A percentile compares a stretch with the other conserved stretches of the same genome.
Conservation (phyloP, 805 yeast genomes). For the Spathaspora boniae region DNA sequence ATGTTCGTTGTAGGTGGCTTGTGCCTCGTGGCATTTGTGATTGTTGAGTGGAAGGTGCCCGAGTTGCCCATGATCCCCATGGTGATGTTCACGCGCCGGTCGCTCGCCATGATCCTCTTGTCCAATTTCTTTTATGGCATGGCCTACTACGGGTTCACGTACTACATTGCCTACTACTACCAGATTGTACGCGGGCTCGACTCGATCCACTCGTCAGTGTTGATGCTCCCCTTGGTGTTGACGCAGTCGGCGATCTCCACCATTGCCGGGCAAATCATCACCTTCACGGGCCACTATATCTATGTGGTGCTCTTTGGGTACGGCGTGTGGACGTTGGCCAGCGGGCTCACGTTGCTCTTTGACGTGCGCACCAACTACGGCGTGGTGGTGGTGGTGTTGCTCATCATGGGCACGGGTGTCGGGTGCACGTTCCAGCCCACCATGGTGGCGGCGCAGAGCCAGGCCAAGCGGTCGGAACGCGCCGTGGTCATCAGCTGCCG, state of each 20-base stretch:
- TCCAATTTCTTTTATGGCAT: conserved; percentile 27
- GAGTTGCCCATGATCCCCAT: conserved; percentile 46
- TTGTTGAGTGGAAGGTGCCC: conserved; percentile 41
- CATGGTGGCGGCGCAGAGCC: conserved; percentile 43
- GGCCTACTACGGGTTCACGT: conserved; percentile 33
- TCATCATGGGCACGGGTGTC: conserved; percentile 31
- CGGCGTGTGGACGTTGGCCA: conserved; percentile 39
- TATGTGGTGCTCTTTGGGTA: conserved; percentile 23
- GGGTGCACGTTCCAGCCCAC: conserved; percentile 39
- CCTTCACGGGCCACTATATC: conserved; percentile 27
- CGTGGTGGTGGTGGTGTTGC: conserved; percentile 29
- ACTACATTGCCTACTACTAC: conserved; percentile 22
- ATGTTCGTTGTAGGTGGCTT: conserved; percentile 49
- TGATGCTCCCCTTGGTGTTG: conserved; percentile 29
- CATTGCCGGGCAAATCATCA: conserved; percentile 29
- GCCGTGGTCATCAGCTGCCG: conserved; percentile 58
- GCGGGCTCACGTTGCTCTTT: conserved; percentile 36
- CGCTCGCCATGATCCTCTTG: conserved; percentile 39
- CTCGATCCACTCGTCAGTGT: conserved; percentile 34
- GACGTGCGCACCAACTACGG: conserved; percentile 18
- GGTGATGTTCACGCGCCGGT: conserved; percentile 33
- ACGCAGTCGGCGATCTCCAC: conserved; percentile 31
- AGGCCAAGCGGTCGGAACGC: conserved; percentile 47
- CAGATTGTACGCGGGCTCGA: conserved; percentile 24
- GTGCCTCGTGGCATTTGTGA: conserved; percentile 28